Percentiles rank a stretch among this genome's conserved stretches.
phyloP scores from a whole-genome alignment of 345 rosid genomes.

The Melaleuca alternifolia region DNA sequence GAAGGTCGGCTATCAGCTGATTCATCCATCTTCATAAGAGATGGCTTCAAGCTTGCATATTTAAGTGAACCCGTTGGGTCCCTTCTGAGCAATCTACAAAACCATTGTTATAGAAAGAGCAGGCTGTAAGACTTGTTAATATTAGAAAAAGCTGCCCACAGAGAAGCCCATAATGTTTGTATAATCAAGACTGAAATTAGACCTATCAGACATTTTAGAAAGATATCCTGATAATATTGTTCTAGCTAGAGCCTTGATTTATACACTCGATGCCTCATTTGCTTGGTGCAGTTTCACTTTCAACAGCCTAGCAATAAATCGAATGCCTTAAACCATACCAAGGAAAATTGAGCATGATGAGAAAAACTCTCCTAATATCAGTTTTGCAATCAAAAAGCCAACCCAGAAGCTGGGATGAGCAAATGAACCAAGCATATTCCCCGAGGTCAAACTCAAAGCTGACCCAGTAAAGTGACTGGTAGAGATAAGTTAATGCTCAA shows the following conservation, averaged over 20 bases:
- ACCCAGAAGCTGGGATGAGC: neutral
- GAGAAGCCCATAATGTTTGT: neutral
- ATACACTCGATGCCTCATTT: neutral
- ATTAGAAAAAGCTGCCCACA: neutral
- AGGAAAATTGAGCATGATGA: neutral
- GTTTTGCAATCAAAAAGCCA: neutral
- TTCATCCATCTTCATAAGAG: conserved; percentile 63
- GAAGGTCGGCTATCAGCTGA: conserved; percentile 80
- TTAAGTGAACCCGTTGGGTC: conserved; percentile 99
- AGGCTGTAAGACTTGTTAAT: neutral
- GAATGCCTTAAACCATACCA: neutral
- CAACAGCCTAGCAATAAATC: neutral
- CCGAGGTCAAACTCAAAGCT: neutral
- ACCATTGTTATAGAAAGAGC: neutral
- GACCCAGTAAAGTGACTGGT: neutral
- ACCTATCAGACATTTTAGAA: neutral
- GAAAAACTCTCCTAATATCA: neutral
- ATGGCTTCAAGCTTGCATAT: conserved; percentile 57
- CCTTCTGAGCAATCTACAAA: conserved; percentile 80
- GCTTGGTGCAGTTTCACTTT: neutral
- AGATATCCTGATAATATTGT: neutral
- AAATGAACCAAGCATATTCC: neutral
- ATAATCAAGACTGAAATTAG: neutral
- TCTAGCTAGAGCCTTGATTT: neutral
- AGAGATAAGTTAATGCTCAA: neutral